Base-by-base conservation (phyloP, 192 early-diverging fungal genomes). In the Coemansia sp. region DNA sequence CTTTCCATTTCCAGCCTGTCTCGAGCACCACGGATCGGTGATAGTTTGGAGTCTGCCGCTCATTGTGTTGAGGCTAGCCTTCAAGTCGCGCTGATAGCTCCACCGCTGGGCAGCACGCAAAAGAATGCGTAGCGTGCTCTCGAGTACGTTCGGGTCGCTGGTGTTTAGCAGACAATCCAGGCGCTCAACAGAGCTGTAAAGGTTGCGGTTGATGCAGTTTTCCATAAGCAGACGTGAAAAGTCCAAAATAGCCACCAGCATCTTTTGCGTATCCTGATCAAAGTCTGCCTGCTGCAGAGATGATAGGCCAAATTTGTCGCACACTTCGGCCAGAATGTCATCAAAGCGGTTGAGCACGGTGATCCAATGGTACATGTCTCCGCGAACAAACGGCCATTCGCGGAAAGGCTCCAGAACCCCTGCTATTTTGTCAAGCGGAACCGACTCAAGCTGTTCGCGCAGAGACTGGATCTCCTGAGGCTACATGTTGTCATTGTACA, bases 331-430 rank as follows among this genome's bases (percentile, higher is more conserved):
- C 32, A 98, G 70, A 20, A 95, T 84, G 9, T 72, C 71, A 57
- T 96, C 95, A 55, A 96, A 94, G 20, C 89, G 81, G 78, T 99
- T 96, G 35, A 99, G 83, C 4, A 95, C 92, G 10, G 81, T 67
- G 26, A 95, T 89, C 94, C 94, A 99, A 46, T 95, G 93, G 77
- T 87, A 94, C 46, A 99, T 72, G 54, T 99, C 96, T 36, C 91
- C 91, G 44, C 93, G 87, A 30, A 85, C 86, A 67, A 82, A 91
- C 33, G 72, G 69, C 92, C 92, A 94, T 42, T 84, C 81, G 18
- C 58, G 49, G 38, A 77, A 56, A 15, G 72, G 60, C 43, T 73
- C 57, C 15, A 85, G 66, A 38, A 78, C 59, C 2, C 36, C 58
- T 19, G 80, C 63, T 64, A 92, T 81, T 28, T 81, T 78, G 34